Conservation (phyloP, 2,329 filamentous ascomycete species). For the Alternaria solani region DNA sequence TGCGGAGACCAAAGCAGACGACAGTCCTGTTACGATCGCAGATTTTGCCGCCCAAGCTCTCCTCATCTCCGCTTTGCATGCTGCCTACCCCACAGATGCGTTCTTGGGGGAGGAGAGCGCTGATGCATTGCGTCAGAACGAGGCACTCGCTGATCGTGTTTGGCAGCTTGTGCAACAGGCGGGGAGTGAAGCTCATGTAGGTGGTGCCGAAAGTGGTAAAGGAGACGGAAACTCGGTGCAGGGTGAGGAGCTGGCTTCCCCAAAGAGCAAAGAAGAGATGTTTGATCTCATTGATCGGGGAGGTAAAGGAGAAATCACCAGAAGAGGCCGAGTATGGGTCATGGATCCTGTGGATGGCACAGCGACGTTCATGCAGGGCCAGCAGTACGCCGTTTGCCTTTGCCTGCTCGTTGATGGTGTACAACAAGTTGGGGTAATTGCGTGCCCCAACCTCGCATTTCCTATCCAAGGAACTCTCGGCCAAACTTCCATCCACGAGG, state of each 20-base stretch:
- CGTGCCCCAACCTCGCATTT: constrained; percentile 67
- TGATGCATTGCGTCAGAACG: constrained; percentile 60
- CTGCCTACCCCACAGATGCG: constrained; percentile 62
- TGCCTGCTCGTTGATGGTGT: constrained; percentile 65
- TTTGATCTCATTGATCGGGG: constrained; percentile 69
- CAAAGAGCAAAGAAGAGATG: constrained; percentile 62
- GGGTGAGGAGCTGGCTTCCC: constrained; percentile 38
- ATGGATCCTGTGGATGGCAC: constrained; percentile 73
- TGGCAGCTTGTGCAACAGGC: constrained; percentile 61
- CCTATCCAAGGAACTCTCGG: constrained; percentile 34
- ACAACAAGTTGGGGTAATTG: constrained; percentile 67
- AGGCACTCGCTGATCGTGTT: constrained; percentile 60
- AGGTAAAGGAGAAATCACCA: constrained; percentile 60
- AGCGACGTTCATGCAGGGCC: constrained; percentile 66
- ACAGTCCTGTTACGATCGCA: constrained; percentile 68
- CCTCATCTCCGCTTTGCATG: constrained; percentile 65
- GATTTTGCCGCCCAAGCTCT: constrained; percentile 71
- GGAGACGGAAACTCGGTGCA: constrained; percentile 25
- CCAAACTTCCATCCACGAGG: constrained; percentile 39
- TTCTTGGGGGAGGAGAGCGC: constrained; percentile 70
- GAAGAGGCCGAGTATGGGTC: constrained; percentile 63
- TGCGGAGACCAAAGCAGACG: constrained; percentile 65
- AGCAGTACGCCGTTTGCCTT: constrained; percentile 70
- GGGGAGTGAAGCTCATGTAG: constrained; percentile 42
- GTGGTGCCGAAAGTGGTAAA: constrained; percentile 28